Base-by-base conservation (phyloP, 345 rosid species). In the Hibiscus syriacus region DNA sequence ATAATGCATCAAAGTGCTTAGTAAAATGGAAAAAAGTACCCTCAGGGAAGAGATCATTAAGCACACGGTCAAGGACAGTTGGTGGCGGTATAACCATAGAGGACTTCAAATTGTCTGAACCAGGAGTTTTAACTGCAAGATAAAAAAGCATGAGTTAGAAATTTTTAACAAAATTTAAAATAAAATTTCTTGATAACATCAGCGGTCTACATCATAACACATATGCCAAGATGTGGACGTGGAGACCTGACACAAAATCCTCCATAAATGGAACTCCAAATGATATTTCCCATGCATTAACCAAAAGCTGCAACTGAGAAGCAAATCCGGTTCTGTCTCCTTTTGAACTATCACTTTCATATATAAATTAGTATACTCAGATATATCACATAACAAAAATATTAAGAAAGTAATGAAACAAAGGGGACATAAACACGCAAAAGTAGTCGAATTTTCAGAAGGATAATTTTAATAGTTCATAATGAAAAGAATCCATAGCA, bases 181-280 rank as follows among this genome's bases (percentile, higher is more conserved):
- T 23, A 27, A 64, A 26, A 43, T 14, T 23, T 54, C 58, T 62
- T 71, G 69, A 30, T 50, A 73, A 73, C 61, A 36, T 62, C 73
- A 62, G 41, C 48, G 55, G 22, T 17, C 43, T 57, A 29, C 72
- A 74, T 20, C 65, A 38, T 14, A 46, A 70, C 20, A 72, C 41
- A 70, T 52, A 57, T 59, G 48, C 19, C 19, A 59, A 50, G 64
- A 46, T 25, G 50, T 54, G 72, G 64, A 49, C 25, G 59, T 67
- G 65, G 76, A 72, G 41, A 94, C 97, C 99, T 89, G 99, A 87
- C 46, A 85, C 89, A 69, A 87, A 91, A 80, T 94, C 99, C 75
- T 89, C 99, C 84, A 94, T 79, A 74, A 94, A 94, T 73, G 87
- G 92, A 70, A 90, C 92, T 70, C 82, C 68, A 67, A 85, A 86